Evolutionary conservation across 164 flowering plant species (phyloP).

Genomic region (Brasenia schreberi): DNA sequence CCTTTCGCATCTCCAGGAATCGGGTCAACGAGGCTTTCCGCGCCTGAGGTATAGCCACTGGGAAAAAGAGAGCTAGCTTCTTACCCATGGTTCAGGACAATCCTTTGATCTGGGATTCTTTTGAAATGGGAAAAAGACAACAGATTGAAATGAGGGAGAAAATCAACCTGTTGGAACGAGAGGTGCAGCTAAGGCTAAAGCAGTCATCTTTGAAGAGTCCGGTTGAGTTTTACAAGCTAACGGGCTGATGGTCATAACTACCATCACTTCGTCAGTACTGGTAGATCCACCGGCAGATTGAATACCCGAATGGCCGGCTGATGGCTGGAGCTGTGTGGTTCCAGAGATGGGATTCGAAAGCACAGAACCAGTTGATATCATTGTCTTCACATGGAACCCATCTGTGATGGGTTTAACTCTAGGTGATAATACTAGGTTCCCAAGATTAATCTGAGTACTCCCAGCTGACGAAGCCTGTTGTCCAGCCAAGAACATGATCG

Average conservation of each 20-base stretch:
- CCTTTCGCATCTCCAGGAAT: conserved; percentile 86
- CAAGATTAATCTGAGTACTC: conserved; percentile 9
- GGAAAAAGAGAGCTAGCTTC: conserved; percentile 3
- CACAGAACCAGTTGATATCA: conserved; percentile 28
- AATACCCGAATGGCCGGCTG: conserved; percentile 19
- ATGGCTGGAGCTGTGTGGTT: conserved; percentile 19
- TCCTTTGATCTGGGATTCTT: not conserved
- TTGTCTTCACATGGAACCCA: conserved; percentile 25
- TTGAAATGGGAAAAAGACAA: not conserved
- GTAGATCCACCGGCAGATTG: conserved; percentile 45
- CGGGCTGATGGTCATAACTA: conserved; percentile 20
- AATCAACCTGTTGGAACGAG: conserved; percentile 50
- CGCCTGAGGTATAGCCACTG: conserved; percentile 63
- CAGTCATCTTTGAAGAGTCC: conserved; percentile 23
- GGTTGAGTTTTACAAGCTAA: conserved; percentile 29
- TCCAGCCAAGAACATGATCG: conserved; percentile 81
- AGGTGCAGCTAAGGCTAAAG: conserved; percentile 22
- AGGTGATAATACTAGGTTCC: conserved; percentile 21
- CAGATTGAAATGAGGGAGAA: not conserved
- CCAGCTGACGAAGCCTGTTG: conserved; percentile 30
- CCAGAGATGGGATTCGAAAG: conserved; percentile 58
- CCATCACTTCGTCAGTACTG: conserved; percentile 34
- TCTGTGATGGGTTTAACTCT: conserved; percentile 24
- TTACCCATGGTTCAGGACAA: not conserved
- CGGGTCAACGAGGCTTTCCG: conserved; percentile 89